Base-by-base conservation (phyloP, 208 protist genomes). In the Acanthamoeba lenticulata region DNA sequence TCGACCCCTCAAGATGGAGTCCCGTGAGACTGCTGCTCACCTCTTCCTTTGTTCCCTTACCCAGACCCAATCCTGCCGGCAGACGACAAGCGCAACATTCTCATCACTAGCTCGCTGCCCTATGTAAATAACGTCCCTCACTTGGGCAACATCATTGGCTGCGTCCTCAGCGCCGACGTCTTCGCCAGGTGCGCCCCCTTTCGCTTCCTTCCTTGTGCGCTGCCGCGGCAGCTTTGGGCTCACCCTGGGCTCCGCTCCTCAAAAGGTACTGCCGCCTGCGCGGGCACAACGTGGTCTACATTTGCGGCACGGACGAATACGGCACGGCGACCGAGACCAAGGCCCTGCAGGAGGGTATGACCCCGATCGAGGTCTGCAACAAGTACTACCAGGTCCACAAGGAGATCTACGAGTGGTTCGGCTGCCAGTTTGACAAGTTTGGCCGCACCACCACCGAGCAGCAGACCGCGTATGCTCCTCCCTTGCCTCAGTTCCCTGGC, bases 101-200 rank as follows among this genome's bases (percentile, higher is more conserved):
- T 98, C 21, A 97, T 98, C 79, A 98, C 98, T 36, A 94, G 72
- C 47, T 97, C 97, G 44, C 93, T 98, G 81, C 98, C 98, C 29
- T 98, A 98, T 72, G 97, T 98, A 1, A 98, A 98, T 94, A 98
- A 98, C 94, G 97, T 98, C 29, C 98, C 98, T 67, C 98, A 98
- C 90, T 90, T 98, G 21, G 98, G 98, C 81, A 98, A 98, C 94
- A 97, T 98, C 69, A 97, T 98, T 57, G 98, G 98, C 83, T 97
- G 97, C 72, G 97, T 98, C 15, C 95, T 98, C 19, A 95, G 85
- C 62, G 98, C 95, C 42, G 98, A 98, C 94, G 97, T 98, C 19
- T 98, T 96, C 83, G 95, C 98, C 32, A 94, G 96, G 90, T 97
- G 24, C 88, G n/a, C 27, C 27, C 17, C 52, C 11, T 11, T 21